phyloP scores from a whole-genome alignment of 106 monocot species.

The Vanilla planifolia region DNA sequence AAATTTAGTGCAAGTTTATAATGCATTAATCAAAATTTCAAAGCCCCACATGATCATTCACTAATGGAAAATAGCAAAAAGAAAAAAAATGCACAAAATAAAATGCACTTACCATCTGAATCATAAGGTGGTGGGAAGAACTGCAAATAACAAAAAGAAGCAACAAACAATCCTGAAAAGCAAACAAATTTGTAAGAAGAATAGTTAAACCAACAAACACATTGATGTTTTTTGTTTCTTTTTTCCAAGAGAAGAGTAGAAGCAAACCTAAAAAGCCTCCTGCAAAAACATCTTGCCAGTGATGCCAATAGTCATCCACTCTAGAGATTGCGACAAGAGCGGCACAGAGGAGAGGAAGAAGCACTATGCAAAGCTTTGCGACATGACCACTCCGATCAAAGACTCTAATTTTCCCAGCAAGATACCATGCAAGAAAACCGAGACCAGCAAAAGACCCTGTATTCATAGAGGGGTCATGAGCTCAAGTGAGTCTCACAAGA shows the following conservation, averaged over 20 bases:
- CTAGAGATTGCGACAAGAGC: constrained; percentile 49
- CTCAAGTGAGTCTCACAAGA: too few relatives aligned
- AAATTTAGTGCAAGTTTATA: background rate
- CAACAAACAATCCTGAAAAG: constrained; percentile 37
- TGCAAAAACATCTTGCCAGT: constrained; percentile 64
- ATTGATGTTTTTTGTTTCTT: background rate
- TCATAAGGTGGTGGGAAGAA: constrained; percentile 51
- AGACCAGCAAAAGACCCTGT: constrained; percentile 68
- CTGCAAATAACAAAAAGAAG: constrained; percentile 53
- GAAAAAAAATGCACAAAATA: background rate
- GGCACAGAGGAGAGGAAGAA: constrained; percentile 47
- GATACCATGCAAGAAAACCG: constrained; percentile 54
- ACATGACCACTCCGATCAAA: constrained; percentile 55
- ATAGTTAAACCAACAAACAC: background rate
- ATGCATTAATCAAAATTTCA: background rate
- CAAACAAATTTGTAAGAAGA: background rate
- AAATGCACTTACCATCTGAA: constrained; percentile 26
- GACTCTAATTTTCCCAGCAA: constrained; percentile 46
- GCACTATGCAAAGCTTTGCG: constrained; percentile 47
- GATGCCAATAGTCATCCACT: constrained; percentile 70
- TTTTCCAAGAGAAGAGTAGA: background rate
- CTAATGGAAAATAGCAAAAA: background rate
- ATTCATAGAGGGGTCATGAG: background rate
- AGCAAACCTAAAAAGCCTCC: constrained; percentile 50
- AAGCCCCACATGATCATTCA: background rate